Evolutionary conservation across 106 monocot genomes (phyloP), one percentile per base, ranked within the genome.

Genomic region (Alisma plantagoaquatica): DNA sequence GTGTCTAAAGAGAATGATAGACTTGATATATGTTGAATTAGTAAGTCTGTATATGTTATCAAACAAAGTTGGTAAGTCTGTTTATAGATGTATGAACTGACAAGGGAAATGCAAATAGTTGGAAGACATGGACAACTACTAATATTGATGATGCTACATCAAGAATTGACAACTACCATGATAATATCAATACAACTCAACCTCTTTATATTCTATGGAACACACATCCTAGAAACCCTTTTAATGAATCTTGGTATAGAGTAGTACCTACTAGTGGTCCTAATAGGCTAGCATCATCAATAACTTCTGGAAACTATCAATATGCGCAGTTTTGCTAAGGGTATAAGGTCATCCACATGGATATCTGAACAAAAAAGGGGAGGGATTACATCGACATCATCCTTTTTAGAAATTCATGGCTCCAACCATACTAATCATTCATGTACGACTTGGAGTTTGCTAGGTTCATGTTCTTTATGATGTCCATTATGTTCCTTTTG

Each of bases 171-270:
- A 69, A 72, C 54, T 83, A 66, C 74, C 62, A 74, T 15, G 68
- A 48, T 25, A 66, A 55, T 63, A 38, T 46, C 32, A 74, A 56
- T 51, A 35, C 66, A 49, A 51, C 71, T 29, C 60, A 66, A 48
- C 77, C 58, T 16, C 78, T 76, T 9, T 72, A 64, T 63, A 73
- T 70, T 28, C 52, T 84, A 28, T 98, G 96, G 89, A 69, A 45
- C 53, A 61, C 63, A 47, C 73, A 75, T 69, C 73, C 77, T 43
- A 66, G 10, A 22, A 70, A 62, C 29, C 43, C 74, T 20, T 59
- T 83, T 26, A 69, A 87, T 49, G 77, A 64, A 27, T 31, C 73
- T 60, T 90, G 85, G 81, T 74, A 79, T 58, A 73, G 83, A 66
- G 83, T 67, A 10, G 60, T 56, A 15, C 59, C 63, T 46, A 53